Base-by-base conservation (phyloP, 75 land plant species). In the Adiantum capillusveneris region DNA sequence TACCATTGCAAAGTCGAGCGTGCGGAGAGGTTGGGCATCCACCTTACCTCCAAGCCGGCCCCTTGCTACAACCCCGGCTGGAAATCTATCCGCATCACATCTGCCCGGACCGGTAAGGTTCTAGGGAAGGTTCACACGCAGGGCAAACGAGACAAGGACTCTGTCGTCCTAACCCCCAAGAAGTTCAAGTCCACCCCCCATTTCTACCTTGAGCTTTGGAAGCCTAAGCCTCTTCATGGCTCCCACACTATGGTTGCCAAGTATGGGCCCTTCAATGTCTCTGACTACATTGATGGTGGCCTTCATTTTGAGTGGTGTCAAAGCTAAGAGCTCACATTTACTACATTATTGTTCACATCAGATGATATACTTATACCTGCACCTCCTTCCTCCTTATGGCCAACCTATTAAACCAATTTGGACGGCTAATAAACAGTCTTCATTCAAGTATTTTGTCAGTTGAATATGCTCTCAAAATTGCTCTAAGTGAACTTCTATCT, bases 261-360 rank as follows among this genome's bases (percentile, higher is more conserved):
- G 25, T 25, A 53, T 14, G 55, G 55, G 12, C 55, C 55, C 28
- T 53, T 53, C 55, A 24, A 24, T 26, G 55, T 53, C 55, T 5
- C 7, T 24, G 28, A 53, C 24, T 53, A 25, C 28, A 53, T 53
- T 2, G 55, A 53, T 26, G 55, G 55, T 12, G 55, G 55, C 28
- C 55, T 53, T 53, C 55, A 53, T 24, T 53, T 53, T 24, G 55
- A 53, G 28, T 53, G 55, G 55, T 53, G 55, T 27, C 25, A 46
- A 46, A 14, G 18, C 13, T 46, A 21, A 17, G 50, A n/a, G n/a
- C n/a, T n/a, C n/a, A n/a, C n/a, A n/a, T n/a, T n/a, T n/a, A n/a
- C n/a, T n/a, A n/a, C n/a, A n/a, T n/a, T n/a, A n/a, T n/a, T n/a
- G n/a, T n/a, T n/a, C n/a, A n/a, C n/a, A n/a, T n/a, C n/a, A n/a